Percentiles rank a stretch among this genome's conserved stretches.
These are phyloP conservation scores for Osmozyma mogii DNA, from an alignment of 805 yeast genomes.

Conservation along the genomic window DNA sequence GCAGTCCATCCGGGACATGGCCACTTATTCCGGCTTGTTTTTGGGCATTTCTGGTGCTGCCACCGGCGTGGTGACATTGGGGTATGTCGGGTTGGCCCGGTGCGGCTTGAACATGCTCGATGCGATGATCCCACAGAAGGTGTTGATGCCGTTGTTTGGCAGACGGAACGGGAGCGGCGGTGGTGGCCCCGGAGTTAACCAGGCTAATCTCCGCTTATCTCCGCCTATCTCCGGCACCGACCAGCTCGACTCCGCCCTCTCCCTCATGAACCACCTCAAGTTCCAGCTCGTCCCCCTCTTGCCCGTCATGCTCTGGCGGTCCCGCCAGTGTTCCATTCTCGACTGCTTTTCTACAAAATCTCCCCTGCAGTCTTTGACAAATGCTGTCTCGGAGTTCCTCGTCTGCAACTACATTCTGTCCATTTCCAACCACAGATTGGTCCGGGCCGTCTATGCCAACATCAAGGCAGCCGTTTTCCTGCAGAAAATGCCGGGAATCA, in stretches of 20 bases:
- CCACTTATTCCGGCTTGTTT: conserved; percentile 24
- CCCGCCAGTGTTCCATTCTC: conserved; percentile 26
- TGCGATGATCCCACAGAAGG: conserved; percentile 25
- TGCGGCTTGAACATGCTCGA: conserved; percentile 32
- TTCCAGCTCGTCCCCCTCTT: conserved; percentile 29
- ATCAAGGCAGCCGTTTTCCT: neutral
- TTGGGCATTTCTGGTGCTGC: conserved; percentile 32
- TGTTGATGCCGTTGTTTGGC: conserved; percentile 21
- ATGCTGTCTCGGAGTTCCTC: conserved; percentile 27
- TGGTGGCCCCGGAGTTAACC: no score
- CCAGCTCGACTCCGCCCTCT: no score
- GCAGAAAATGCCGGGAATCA: conserved; percentile 14
- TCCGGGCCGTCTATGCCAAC: conserved; percentile 12
- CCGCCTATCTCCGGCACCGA: no score
- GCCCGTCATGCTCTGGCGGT: conserved; percentile 31
- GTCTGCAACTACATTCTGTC: conserved; percentile 30
- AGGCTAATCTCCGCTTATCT: no score
- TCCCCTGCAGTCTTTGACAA: conserved; percentile 9
- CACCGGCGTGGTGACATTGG: conserved; percentile 32
- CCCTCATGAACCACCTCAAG: conserved; percentile 26
- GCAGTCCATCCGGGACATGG: conserved; percentile 12
- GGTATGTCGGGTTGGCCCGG: conserved; percentile 30
- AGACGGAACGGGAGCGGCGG: conserved; percentile 6
- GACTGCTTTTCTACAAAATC: conserved; percentile 18
- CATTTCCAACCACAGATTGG: conserved; percentile 27